phyloP scores from a whole-genome alignment of 1,284 basidiomycete species.

The Prillingera fragicola region DNA sequence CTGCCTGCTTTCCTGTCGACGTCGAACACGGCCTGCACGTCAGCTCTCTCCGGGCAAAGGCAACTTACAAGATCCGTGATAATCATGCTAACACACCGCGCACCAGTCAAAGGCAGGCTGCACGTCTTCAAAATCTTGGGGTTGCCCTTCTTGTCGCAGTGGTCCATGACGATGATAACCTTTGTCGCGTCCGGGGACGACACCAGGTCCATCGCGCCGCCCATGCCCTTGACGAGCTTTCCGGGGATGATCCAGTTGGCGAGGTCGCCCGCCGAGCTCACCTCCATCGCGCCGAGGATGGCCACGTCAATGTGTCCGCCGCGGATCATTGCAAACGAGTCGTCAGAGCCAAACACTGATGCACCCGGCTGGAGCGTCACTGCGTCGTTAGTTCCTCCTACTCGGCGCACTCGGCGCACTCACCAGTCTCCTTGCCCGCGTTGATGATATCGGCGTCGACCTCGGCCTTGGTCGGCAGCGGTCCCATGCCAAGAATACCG shows the following conservation, averaged over 20 bases:
- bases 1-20: conserved; percentile 70
- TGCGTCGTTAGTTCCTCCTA: neutral
- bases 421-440: conserved; percentile 83
- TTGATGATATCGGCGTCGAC: conserved; percentile 91
- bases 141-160: conserved; percentile 63
- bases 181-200: conserved; percentile 84
- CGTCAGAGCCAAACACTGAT: conserved; percentile 64
- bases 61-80: conserved; percentile 69
- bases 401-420: neutral
- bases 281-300: conserved; percentile 86
- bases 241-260: conserved; percentile 97
- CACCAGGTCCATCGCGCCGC: conserved; percentile 93
- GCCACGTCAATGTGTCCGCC: conserved; percentile 92
- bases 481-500: conserved; percentile 90
- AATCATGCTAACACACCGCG: conserved; percentile 76
- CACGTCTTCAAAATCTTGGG: conserved; percentile 83
- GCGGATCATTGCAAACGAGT: conserved; percentile 83
- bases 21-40: conserved; percentile 62
- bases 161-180: conserved; percentile 28
- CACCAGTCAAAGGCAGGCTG: conserved; percentile 79
- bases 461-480: conserved; percentile 77
- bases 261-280: conserved; percentile 84
- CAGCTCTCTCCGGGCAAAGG: neutral
- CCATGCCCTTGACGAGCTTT: conserved; percentile 84
- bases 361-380: conserved; percentile 87